These are phyloP conservation scores for Pittosporum tobira DNA, from an alignment of 129 eudicot species.

Conservation along the genomic window DNA sequence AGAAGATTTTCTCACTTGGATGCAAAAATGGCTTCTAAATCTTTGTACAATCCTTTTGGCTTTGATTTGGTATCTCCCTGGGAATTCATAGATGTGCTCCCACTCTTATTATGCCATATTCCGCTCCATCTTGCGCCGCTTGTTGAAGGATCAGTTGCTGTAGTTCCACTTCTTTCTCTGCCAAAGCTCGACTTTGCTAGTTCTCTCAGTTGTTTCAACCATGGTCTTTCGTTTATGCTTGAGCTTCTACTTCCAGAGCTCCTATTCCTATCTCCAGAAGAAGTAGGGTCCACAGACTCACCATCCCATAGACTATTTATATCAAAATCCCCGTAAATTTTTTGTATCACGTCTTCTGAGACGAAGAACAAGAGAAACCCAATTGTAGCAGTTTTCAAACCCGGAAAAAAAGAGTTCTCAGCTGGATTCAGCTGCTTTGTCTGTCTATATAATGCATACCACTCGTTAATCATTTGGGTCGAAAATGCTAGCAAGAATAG, in stretches of 20 bases:
- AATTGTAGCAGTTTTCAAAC: conserved; percentile 50
- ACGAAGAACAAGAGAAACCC: conserved; percentile 54
- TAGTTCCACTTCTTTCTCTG: conserved; percentile 25
- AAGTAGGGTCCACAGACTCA: conserved; percentile 13
- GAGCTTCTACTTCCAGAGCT: conserved; percentile 40
- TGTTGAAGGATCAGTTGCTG: conserved; percentile 55
- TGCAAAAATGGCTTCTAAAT: conserved; percentile 88
- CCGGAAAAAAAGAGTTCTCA: conserved; percentile 33
- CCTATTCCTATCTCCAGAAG: conserved; percentile 26
- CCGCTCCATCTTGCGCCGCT: conserved; percentile 58
- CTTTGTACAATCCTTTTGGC: conserved; percentile 67
- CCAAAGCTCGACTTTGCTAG: conserved; percentile 70
- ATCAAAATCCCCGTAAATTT: conserved; percentile 26
- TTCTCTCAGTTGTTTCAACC: conserved; percentile 76
- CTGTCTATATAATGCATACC: conserved; percentile 70
- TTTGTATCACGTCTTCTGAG: conserved; percentile 43
- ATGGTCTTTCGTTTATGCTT: conserved; percentile 47
- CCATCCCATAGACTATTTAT: conserved; percentile 7
- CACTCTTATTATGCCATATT: conserved; percentile 52
- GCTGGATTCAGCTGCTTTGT: conserved; percentile 51
- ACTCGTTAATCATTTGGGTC: conserved; percentile 59
- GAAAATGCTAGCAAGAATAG: conserved; percentile 46
- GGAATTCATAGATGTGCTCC: conserved; percentile 50
- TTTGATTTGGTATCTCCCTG: conserved; percentile 51
- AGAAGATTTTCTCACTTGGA: conserved; percentile 26